Evolutionary conservation across 441 rosid genomes (phyloP), one percentile per base, ranked within the genome.

Genomic region (Biscutella laevigata): DNA sequence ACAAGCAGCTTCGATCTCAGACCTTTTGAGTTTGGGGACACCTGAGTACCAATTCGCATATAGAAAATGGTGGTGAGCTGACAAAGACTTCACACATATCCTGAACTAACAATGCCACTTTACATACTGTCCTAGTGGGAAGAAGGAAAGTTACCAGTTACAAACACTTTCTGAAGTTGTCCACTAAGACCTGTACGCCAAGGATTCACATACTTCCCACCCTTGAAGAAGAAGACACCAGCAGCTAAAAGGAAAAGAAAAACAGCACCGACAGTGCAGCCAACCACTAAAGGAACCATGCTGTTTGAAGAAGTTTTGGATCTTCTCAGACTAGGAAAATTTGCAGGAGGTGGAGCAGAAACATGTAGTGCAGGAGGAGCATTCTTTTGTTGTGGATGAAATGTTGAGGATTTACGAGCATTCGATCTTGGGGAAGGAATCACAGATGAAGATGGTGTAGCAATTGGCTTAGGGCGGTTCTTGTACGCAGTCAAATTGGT

Each of bases 121-220:
- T 11, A 12, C 11, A 11, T 46, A 11, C 8, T 6, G 33, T 42
- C 41, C 7, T 13, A 56, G 8, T 4, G 22, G 34, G 53, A 5
- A 43, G 13, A 51, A 50, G 28, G 36, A 6, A 3, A 47, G 9
- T 46, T 67, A 85, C 98, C 98, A 59, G 94, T 81, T 55, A 87
- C 53, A 39, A 90, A 87, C 55, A 83, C 96, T 73, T 83, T 90
- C 81, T 84, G 98, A 63, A 87, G 74, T 66, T 88, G 98, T 57
- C 94, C 96, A 42, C 96, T 91, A 44, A 91, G 73, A 63, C 98
- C 98, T 19, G 94, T 77, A 61, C 79, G 77, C 98, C 98, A 91
- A 8, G 98, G 98, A 53, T 80, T 59, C n/a, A 91, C 76, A 46
- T 78, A 65, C 37, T 68, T 71, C 40, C 73, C 88, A 40, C 82